phyloP scores from a whole-genome alignment of 352 stramenopile genomes.

The Phytophthora pistaciae region DNA sequence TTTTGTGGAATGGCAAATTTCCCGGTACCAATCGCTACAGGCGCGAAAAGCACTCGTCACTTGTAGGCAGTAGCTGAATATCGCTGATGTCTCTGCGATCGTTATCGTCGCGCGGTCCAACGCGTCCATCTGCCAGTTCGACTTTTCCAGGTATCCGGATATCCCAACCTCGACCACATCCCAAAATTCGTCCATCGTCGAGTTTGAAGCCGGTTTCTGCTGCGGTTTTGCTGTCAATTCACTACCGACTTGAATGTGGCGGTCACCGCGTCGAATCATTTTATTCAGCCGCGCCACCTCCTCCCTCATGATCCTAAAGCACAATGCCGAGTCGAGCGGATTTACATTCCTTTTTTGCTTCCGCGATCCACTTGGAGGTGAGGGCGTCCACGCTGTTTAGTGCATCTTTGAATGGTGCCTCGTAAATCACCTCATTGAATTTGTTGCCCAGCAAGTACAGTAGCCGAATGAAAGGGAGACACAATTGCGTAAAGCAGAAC shows the following conservation, averaged over 20 bases:
- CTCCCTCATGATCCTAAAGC: conserved; percentile 40
- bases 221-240: conserved; percentile 16
- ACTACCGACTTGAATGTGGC: conserved; percentile 14
- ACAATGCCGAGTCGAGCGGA: conserved; percentile 29
- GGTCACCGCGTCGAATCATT: conserved; percentile 36
- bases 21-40: conserved; percentile 39
- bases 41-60: conserved; percentile 38
- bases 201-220: not conserved
- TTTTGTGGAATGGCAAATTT: conserved; percentile 49
- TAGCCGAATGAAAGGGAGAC: conserved; percentile 46
- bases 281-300: conserved; percentile 39
- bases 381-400: conserved; percentile 31
- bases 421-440: conserved; percentile 54
- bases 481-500: conserved; percentile 48
- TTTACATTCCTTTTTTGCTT: not conserved
- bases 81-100: conserved; percentile 39
- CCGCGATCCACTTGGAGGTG: conserved; percentile 35
- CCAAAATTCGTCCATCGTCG: conserved; percentile 13
- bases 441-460: conserved; percentile 51
- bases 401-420: conserved; percentile 39
- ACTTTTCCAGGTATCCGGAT: conserved; percentile 31
- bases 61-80: conserved; percentile 48
- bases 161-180: conserved; percentile 40
- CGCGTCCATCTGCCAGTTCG: conserved; percentile 23
- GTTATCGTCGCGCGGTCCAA: conserved; percentile 53